Percentiles rank a stretch among this genome's conserved stretches.
These are phyloP conservation scores for Cryphonectria japonica DNA, from an alignment of 2,329 filamentous ascomycete genomes.

Conservation along the genomic window DNA sequence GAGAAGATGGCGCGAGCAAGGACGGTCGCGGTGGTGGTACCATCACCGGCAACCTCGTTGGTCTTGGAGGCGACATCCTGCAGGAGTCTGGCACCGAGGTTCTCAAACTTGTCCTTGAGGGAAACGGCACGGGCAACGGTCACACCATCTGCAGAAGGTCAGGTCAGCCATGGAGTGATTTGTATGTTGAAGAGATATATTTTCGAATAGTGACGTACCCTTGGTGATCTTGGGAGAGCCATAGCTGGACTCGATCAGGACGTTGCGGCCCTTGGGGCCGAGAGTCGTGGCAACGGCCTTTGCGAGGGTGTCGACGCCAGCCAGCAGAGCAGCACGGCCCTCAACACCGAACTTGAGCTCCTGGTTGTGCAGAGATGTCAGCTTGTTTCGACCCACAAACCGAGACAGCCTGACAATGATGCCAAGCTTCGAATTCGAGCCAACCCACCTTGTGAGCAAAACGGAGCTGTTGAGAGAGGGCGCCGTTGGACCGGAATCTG, in stretches of 20 bases:
- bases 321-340: conserved; percentile 82
- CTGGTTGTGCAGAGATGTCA: conserved; percentile 49
- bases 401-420: background rate
- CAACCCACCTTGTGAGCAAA: conserved; percentile 91
- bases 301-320: conserved; percentile 94
- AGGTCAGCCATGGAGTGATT: conserved; percentile 16
- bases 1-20: conserved; percentile 98
- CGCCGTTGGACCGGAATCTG: conserved; percentile 66
- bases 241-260: conserved; percentile 97
- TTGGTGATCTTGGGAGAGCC: conserved; percentile 99
- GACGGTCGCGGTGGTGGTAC: conserved; percentile 96
- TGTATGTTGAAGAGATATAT: background rate
- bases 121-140: conserved; percentile 87
- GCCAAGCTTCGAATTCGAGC: conserved; percentile 13
- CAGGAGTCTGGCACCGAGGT: conserved; percentile 93
- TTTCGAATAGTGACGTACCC: conserved; percentile 60
- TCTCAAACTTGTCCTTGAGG: conserved; percentile 99
- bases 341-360: conserved; percentile 99
- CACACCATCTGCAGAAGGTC: conserved; percentile 69
- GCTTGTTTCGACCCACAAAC: conserved; percentile 35
- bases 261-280: conserved; percentile 97
- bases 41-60: conserved; percentile 98
- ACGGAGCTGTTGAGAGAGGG: conserved; percentile 83
- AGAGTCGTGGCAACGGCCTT: conserved; percentile 95
- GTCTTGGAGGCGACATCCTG: conserved; percentile 99